Evolutionary conservation across 2,329 filamentous ascomycete genomes (phyloP).

Genomic region (Graphiopsis chlorocephala): DNA sequence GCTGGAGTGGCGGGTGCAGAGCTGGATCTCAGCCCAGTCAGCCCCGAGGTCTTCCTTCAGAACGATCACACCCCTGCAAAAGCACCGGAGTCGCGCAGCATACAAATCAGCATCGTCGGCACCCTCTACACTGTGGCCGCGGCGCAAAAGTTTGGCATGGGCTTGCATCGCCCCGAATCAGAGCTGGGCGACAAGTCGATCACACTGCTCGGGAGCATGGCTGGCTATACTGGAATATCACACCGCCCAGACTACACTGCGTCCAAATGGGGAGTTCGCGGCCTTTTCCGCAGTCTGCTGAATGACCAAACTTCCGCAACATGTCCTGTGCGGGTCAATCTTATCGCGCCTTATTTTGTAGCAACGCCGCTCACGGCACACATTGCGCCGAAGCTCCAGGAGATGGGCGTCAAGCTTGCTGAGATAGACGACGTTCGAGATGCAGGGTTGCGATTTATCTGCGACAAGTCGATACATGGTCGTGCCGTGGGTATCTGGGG

Average conservation of each 20-base stretch:
- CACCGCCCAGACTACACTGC: background rate
- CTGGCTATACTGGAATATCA: background rate
- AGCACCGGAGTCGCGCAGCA: background rate
- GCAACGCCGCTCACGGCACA: background rate
- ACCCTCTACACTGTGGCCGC: background rate
- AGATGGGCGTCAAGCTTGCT: background rate
- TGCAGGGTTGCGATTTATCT: background rate
- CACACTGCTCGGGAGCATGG: background rate
- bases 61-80: background rate
- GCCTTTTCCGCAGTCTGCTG: background rate
- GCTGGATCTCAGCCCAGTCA: background rate
- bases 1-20: background rate
- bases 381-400: background rate
- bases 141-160: background rate
- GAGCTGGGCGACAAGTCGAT: background rate
- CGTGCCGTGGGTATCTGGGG: background rate
- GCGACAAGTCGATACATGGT: background rate
- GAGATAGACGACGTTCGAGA: background rate
- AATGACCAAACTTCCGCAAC: background rate
- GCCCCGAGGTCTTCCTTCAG: background rate
- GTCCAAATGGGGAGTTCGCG: constrained; percentile 2
- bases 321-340: background rate
- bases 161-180: background rate
- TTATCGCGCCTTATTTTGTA: background rate
- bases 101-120: background rate